Conservation (phyloP, 2,329 filamentous ascomycete genomes). For the Colletotrichum trifolii region DNA sequence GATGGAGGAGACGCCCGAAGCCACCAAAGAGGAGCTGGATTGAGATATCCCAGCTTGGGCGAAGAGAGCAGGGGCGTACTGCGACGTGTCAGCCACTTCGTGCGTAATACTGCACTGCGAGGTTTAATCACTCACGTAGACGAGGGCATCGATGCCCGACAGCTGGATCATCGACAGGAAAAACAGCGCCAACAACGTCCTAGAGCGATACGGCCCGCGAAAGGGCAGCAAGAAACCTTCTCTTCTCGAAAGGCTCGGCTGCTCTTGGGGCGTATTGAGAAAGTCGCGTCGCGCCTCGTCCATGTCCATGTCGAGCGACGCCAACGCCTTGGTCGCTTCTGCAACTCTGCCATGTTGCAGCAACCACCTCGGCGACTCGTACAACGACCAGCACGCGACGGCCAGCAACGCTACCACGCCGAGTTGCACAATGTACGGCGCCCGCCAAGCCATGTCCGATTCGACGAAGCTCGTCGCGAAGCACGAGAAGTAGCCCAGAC, state of each 20-base stretch:
- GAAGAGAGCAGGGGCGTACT: conserved; percentile 72
- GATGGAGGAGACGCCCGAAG: conserved; percentile 1
- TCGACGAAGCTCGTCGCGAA: conserved; percentile 59
- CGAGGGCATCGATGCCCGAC: conserved; percentile 70
- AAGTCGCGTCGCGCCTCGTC: conserved; percentile 60
- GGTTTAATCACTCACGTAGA: conserved; percentile 58
- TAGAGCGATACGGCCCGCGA: conserved; percentile 54
- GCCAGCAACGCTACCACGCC: conserved; percentile 50
- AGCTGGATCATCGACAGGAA: conserved; percentile 69
- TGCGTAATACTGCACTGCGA: too few relatives aligned
- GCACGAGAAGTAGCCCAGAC: conserved; percentile 68
- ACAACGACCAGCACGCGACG: conserved; percentile 52
- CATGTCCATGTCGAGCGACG: conserved; percentile 54
- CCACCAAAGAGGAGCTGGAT: neutral
- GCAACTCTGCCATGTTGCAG: conserved; percentile 55
- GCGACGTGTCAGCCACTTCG: conserved; percentile 37
- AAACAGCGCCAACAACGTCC: conserved; percentile 65
- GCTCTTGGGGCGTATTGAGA: conserved; percentile 44
- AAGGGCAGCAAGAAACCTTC: conserved; percentile 47
- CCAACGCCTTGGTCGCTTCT: conserved; percentile 56
- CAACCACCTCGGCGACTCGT: conserved; percentile 69
- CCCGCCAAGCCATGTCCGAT: conserved; percentile 57
- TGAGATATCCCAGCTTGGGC: conserved; percentile 64
- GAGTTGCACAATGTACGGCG: conserved; percentile 63
- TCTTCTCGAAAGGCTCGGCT: conserved; percentile 44